Evolutionary conservation across 78 protist genomes (phyloP).

Genomic region (Dictyostelium capitatum): DNA sequence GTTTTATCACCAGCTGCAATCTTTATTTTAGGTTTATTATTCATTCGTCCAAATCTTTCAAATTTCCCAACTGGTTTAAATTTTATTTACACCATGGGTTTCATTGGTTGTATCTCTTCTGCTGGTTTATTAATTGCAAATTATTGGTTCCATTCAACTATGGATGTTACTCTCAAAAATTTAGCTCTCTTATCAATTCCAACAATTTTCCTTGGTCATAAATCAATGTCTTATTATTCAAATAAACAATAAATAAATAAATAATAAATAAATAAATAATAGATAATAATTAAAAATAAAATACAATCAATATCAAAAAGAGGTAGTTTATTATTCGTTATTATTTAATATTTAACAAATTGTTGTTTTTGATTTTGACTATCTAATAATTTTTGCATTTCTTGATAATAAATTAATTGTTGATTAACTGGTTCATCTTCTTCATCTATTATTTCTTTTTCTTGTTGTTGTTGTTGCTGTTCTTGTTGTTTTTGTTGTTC

Average conservation of each 20-base stretch:
- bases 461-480: neutral
- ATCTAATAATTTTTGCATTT: conserved; percentile 13
- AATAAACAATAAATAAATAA: neutral
- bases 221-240: conserved; percentile 16
- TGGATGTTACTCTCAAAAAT: conserved; percentile 58
- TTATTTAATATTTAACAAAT: neutral
- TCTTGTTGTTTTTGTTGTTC: neutral
- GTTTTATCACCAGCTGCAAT: conserved; percentile 48
- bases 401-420: conserved; percentile 30
- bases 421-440: conserved; percentile 9
- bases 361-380: conserved; percentile 25
- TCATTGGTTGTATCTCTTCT: conserved; percentile 32
- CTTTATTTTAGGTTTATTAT: conserved; percentile 26
- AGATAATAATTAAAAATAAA: neutral
- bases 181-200: conserved; percentile 58
- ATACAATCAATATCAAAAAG: neutral
- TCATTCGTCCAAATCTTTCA: conserved; percentile 21
- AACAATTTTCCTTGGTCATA: conserved; percentile 64
- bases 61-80: conserved; percentile 55
- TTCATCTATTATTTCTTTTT: neutral
- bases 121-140: conserved; percentile 22
- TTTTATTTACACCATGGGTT: conserved; percentile 39
- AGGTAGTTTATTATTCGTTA: neutral
- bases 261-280: neutral
- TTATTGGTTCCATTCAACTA: conserved; percentile 44